Evolutionary conservation across 164 flowering plant genomes (phyloP).

Genomic region (Vitis rotundifolia): DNA sequence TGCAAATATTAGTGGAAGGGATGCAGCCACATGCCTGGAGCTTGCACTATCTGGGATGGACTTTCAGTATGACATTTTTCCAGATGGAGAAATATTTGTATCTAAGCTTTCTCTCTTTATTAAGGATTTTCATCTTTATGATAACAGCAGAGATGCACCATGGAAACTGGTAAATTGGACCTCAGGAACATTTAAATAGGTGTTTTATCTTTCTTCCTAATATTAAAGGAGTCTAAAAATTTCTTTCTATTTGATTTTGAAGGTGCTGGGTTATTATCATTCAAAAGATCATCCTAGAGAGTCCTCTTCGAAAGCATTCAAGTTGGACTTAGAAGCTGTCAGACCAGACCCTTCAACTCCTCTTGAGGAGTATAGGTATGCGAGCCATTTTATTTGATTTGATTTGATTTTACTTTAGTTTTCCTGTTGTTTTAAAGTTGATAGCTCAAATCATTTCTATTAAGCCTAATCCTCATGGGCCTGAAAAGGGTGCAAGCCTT

Average conservation of each 20-base stretch:
- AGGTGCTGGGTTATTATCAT: slow-evolving; percentile 80
- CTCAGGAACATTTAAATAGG: neutral
- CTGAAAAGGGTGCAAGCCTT: too few relatives aligned
- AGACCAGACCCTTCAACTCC: slow-evolving; percentile 85
- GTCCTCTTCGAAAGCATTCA: slow-evolving; percentile 77
- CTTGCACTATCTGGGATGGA: slow-evolving; percentile 58
- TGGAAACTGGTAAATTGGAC: slow-evolving; percentile 73
- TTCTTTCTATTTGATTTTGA: slow-evolving; percentile 21
- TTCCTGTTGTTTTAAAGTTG: neutral
- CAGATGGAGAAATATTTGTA: slow-evolving; percentile 62
- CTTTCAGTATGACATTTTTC: slow-evolving; percentile 61
- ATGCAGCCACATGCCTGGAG: slow-evolving; percentile 62
- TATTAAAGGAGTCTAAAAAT: neutral
- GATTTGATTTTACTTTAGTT: neutral
- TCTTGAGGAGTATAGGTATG: slow-evolving; percentile 91
- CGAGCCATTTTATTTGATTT: neutral
- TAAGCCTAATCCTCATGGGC: too few relatives aligned
- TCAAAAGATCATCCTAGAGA: slow-evolving; percentile 86
- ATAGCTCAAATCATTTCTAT: too few relatives aligned
- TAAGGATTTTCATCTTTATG: slow-evolving; percentile 72
- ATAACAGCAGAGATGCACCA: slow-evolving; percentile 78
- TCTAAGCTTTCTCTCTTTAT: slow-evolving; percentile 69
- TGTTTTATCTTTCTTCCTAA: neutral
- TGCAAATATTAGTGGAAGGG: slow-evolving; percentile 43
- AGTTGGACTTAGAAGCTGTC: slow-evolving; percentile 77